A percentile compares a stretch with the other conserved stretches of the same genome.
These are phyloP conservation scores for Xylaria palmicola DNA, from an alignment of 495 filamentous ascomycete genomes.

Conservation along the genomic window DNA sequence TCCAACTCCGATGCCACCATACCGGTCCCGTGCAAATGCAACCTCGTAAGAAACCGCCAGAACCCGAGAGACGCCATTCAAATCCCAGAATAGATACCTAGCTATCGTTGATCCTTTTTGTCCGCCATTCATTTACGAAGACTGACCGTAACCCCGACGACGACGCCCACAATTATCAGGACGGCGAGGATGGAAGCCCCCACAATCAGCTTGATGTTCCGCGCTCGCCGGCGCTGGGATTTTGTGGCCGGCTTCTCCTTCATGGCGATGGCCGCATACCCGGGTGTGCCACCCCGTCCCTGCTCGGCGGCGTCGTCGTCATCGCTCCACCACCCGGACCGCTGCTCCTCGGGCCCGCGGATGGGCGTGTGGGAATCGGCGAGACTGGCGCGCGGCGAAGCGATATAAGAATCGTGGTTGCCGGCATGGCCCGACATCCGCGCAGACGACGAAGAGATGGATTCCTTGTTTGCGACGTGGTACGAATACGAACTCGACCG, in stretches of 20 bases:
- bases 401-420: neutral
- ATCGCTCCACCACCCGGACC: slow-evolving; percentile 15
- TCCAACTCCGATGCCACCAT: neutral
- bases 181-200: neutral
- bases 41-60: neutral
- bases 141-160: neutral
- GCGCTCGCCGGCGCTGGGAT: neutral
- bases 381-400: slow-evolving; percentile 1
- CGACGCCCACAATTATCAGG: slow-evolving; percentile 1
- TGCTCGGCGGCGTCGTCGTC: slow-evolving; percentile 8
- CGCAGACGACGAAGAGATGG: neutral
- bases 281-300: neutral
- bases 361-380: slow-evolving; percentile 13
- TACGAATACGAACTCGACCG: neutral
- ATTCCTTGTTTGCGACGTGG: slow-evolving; percentile 9
- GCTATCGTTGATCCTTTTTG: too few relatives aligned
- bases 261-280: neutral
- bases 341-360: slow-evolving; percentile 7
- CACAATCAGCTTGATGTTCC: slow-evolving; percentile 5
- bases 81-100: neutral
- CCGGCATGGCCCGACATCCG: too few relatives aligned
- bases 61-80: neutral
- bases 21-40: neutral
- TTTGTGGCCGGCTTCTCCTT: neutral
- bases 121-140: neutral